phyloP scores from a whole-genome alignment of 1,139 yeast genomes.

The Pichia sp. region DNA sequence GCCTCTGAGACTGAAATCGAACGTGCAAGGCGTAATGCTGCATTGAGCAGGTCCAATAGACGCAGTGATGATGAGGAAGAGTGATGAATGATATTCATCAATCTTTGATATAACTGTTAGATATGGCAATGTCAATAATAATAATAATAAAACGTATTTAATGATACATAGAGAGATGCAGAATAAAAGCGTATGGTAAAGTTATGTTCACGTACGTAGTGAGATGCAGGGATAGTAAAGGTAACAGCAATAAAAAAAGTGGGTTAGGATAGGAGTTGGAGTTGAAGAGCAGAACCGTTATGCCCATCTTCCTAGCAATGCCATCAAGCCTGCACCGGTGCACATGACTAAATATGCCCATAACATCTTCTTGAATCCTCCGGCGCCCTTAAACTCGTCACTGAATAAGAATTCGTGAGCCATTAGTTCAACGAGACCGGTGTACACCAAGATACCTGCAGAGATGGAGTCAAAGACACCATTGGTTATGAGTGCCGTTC shows the following conservation, averaged over 20 bases:
- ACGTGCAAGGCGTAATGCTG: conserved; percentile 70
- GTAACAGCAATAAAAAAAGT: too few relatives aligned
- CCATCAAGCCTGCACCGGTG: conserved; percentile 77
- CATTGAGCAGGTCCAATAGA: conserved; percentile 52
- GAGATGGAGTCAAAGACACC: conserved; percentile 82
- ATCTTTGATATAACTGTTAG: not conserved
- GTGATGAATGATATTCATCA: conserved; percentile 20
- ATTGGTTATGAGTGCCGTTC: conserved; percentile 58
- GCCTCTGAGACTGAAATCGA: conserved; percentile 38
- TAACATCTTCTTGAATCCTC: conserved; percentile 36
- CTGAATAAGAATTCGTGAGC: conserved; percentile 82
- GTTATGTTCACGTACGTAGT: too few relatives aligned
- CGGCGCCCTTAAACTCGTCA: conserved; percentile 49
- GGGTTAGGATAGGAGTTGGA: too few relatives aligned
- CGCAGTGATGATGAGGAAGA: conserved; percentile 53
- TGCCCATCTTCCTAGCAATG: conserved; percentile 83
- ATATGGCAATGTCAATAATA: too few relatives aligned
- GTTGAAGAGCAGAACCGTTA: too few relatives aligned
- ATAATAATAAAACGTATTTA: too few relatives aligned
- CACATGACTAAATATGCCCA: conserved; percentile 40
- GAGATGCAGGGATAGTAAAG: too few relatives aligned
- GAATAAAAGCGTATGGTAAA: too few relatives aligned
- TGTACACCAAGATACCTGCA: conserved; percentile 77
- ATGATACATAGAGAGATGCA: too few relatives aligned
- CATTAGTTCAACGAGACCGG: conserved; percentile 81